A percentile compares a stretch with the other conserved stretches of the same genome.
phyloP scores from a whole-genome alignment of 73 alveolate species.

The Symbiodinium natans region DNA sequence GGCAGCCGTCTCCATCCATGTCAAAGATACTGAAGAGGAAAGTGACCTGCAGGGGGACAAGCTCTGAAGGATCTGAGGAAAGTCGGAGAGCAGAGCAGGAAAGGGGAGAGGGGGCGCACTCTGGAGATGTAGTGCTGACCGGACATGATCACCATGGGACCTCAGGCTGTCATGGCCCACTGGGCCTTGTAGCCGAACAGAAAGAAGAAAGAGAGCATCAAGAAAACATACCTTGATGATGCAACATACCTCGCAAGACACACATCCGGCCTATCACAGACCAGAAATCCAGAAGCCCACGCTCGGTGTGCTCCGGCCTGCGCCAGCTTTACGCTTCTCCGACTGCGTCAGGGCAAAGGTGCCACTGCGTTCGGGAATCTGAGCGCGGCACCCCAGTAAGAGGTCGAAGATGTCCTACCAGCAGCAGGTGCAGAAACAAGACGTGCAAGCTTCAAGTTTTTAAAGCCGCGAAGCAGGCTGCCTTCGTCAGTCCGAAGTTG shows the following conservation, averaged over 20 bases:
- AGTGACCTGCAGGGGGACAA: conserved; percentile 9
- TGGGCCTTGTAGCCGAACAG: neutral
- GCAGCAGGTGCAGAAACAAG: too few relatives aligned
- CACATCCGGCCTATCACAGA: conserved; percentile 51
- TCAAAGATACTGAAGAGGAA: conserved; percentile 79
- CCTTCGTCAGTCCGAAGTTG: conserved; percentile 50
- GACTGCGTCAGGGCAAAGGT: too few relatives aligned
- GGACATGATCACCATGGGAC: conserved; percentile 69
- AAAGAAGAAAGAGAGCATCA: neutral
- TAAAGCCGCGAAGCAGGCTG: neutral
- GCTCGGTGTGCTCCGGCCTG: conserved; percentile 58
- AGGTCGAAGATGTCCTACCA: conserved; percentile 55
- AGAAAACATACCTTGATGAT: too few relatives aligned
- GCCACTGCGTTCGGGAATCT: too few relatives aligned
- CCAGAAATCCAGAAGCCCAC: conserved; percentile 78
- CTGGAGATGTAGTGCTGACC: conserved; percentile 93
- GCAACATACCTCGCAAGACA: too few relatives aligned
- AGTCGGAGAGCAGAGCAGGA: neutral
- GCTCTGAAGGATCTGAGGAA: neutral
- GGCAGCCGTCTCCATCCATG: conserved; percentile 86
- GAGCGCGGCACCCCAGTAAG: conserved; percentile 39
- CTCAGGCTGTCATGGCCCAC: neutral
- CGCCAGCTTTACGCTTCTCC: neutral
- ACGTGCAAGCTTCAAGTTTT: neutral
- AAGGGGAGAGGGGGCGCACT: neutral